phyloP scores from a whole-genome alignment of 2,329 filamentous ascomycete species.

The Alternaria alternata region DNA sequence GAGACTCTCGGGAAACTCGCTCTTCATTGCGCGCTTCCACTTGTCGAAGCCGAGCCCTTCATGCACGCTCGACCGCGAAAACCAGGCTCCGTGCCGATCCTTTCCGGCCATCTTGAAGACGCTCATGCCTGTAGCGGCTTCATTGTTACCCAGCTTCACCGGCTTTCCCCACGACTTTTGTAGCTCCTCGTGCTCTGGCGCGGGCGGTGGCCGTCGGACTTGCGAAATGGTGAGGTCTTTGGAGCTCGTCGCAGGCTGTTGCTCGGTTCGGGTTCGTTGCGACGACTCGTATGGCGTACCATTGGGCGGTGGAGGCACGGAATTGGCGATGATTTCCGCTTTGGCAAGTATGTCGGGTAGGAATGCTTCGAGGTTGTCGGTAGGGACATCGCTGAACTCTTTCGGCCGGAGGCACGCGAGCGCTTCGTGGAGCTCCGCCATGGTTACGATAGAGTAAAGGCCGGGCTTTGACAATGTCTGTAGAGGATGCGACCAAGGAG shows the following conservation, averaged over 20 bases:
- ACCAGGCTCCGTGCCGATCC: conserved; percentile 89
- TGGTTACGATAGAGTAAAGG: conserved; percentile 17
- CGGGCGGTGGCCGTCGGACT: conserved; percentile 59
- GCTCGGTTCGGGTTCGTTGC: conserved; percentile 65
- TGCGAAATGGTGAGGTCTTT: conserved; percentile 63
- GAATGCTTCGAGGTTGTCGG: conserved; percentile 52
- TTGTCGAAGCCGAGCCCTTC: conserved; percentile 77
- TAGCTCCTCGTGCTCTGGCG: conserved; percentile 66
- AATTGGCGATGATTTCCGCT: conserved; percentile 76
- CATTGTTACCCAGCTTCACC: conserved; percentile 72
- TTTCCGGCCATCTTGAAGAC: conserved; percentile 82
- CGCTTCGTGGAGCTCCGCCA: conserved; percentile 55
- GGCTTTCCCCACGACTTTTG: conserved; percentile 87
- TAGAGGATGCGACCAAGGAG: neutral
- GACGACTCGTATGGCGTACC: conserved; percentile 55
- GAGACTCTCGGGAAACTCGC: conserved; percentile 82
- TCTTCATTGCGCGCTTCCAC: conserved; percentile 78
- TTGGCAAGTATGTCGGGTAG: conserved; percentile 57
- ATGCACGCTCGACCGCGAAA: conserved; percentile 84
- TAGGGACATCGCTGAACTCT: conserved; percentile 56
- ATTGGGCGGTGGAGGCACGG: conserved; percentile 69
- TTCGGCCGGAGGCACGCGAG: conserved; percentile 55
- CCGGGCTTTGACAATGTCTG: neutral
- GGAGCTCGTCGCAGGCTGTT: conserved; percentile 59
- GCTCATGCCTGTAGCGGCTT: conserved; percentile 78